Conservation (phyloP, 441 rosid genomes). For the Biscutella auriculata region DNA sequence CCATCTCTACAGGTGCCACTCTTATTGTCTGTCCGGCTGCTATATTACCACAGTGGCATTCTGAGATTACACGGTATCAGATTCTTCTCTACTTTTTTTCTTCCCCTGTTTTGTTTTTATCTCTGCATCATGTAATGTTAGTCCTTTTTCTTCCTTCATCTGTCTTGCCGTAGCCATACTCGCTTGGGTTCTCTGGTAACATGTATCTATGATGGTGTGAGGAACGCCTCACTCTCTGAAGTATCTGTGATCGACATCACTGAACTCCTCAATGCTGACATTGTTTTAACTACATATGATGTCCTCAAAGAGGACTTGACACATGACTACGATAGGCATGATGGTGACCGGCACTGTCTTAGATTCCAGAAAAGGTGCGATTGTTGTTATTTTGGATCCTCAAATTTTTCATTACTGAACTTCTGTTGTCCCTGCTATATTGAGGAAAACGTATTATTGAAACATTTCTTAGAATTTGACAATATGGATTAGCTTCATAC, state of each 20-base stretch:
- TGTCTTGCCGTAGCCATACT: constrained; percentile 48
- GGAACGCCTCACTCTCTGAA: constrained; percentile 52
- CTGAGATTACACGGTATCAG: constrained; percentile 72
- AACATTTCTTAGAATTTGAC: neutral
- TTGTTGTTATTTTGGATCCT: constrained; percentile 19
- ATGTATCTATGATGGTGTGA: constrained; percentile 77
- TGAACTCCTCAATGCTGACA: constrained; percentile 67
- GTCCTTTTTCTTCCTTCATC: constrained; percentile 15
- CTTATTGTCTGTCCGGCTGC: constrained; percentile 93
- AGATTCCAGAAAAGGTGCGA: constrained; percentile 87
- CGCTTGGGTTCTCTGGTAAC: constrained; percentile 65
- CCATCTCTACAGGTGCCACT: constrained; percentile 80
- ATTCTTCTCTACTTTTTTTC: constrained; percentile 6
- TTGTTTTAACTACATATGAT: constrained; percentile 84
- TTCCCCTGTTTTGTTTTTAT: neutral
- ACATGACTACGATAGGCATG: constrained; percentile 87
- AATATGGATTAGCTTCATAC: neutral
- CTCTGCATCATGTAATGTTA: neutral
- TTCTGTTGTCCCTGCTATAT: neutral
- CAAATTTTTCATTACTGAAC: neutral
- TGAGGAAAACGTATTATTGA: neutral
- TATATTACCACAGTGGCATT: constrained; percentile 89
- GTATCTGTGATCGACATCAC: constrained; percentile 38
- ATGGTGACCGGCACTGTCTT: constrained; percentile 77
- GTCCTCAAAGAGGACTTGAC: constrained; percentile 94